A percentile compares a stretch with the other conserved stretches of the same genome.
phyloP scores from a whole-genome alignment of 805 yeast genomes.

The Wickerhamiella occidentalis region DNA sequence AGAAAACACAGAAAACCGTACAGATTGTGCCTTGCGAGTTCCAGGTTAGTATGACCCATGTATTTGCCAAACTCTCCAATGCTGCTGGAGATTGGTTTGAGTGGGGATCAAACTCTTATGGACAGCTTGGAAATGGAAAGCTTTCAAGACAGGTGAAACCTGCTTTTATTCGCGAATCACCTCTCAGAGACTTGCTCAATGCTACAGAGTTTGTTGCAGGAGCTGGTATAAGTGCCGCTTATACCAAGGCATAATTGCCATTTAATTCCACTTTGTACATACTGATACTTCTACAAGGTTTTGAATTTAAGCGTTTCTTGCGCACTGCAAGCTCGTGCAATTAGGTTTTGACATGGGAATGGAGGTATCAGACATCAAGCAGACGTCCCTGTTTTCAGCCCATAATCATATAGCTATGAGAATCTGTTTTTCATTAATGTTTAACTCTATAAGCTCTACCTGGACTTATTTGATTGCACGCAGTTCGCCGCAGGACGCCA shows the following conservation, averaged over 20 bases:
- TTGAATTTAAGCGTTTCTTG: no score
- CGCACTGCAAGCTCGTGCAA: no score
- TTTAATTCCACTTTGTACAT: no score
- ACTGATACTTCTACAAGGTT: no score
- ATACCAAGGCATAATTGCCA: slow-evolving; percentile 5
- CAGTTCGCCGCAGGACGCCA: background rate
- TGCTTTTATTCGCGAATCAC: background rate
- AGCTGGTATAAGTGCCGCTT: slow-evolving; percentile 19
- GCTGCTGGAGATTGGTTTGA: slow-evolving; percentile 35
- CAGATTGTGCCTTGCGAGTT: slow-evolving; percentile 40
- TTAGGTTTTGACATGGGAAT: no score
- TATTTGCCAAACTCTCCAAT: slow-evolving; percentile 45
- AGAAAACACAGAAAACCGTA: slow-evolving; percentile 31
- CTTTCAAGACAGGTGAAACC: slow-evolving; percentile 37
- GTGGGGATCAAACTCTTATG: slow-evolving; percentile 78
- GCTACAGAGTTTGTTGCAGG: slow-evolving; percentile 20
- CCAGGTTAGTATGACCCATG: slow-evolving; percentile 56
- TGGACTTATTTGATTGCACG: background rate
- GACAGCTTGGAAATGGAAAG: slow-evolving; percentile 80
- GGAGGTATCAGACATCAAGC: no score
- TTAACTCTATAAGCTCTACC: no score
- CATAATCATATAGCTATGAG: no score
- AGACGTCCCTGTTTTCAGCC: no score
- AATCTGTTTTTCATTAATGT: no score
- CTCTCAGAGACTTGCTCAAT: background rate